These are phyloP conservation scores for Calonectria fujianensis DNA, from an alignment of 2,329 filamentous ascomycete genomes.

Conservation along the genomic window DNA sequence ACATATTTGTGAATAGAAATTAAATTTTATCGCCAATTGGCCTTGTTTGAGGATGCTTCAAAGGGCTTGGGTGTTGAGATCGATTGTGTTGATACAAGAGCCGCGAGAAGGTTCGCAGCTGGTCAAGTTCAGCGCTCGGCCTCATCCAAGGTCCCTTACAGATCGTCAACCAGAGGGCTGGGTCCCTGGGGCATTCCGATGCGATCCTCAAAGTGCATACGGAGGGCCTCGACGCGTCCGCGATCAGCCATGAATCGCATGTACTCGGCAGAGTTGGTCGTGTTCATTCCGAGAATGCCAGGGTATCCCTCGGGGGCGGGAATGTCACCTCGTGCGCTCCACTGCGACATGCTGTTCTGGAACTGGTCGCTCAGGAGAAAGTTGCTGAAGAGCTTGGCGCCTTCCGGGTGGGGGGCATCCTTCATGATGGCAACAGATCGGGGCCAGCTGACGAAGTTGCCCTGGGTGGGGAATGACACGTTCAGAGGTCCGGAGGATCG, in stretches of 20 bases:
- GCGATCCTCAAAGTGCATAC: slow-evolving; percentile 21
- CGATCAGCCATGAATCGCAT: slow-evolving; percentile 24
- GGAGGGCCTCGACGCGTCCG: slow-evolving; percentile 17
- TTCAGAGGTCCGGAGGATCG: background rate
- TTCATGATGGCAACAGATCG: slow-evolving; percentile 13
- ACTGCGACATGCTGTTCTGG: slow-evolving; percentile 6
- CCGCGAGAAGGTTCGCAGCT: background rate
- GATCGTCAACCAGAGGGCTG: slow-evolving; percentile 11
- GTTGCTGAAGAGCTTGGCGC: slow-evolving; percentile 6
- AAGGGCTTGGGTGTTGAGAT: no score
- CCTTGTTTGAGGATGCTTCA: background rate
- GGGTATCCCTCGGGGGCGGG: slow-evolving; percentile 12
- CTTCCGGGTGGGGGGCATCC: slow-evolving; percentile 6
- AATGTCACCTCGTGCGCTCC: slow-evolving; percentile 10
- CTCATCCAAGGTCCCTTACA: background rate
- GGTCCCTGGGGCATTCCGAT: slow-evolving; percentile 21
- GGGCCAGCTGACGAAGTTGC: slow-evolving; percentile 17
- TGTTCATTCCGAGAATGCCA: slow-evolving; percentile 25
- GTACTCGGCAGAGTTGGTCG: slow-evolving; percentile 27
- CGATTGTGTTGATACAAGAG: background rate
- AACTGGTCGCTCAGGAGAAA: slow-evolving; percentile 24
- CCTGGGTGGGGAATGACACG: slow-evolving; percentile 9
- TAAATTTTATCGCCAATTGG: background rate
- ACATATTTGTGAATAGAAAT: background rate
- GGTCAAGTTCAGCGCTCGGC: no score